A percentile compares a stretch with the other conserved stretches of the same genome.
Conservation (phyloP, 768 basidiomycete genomes). For the Russula griseocarnosa region DNA sequence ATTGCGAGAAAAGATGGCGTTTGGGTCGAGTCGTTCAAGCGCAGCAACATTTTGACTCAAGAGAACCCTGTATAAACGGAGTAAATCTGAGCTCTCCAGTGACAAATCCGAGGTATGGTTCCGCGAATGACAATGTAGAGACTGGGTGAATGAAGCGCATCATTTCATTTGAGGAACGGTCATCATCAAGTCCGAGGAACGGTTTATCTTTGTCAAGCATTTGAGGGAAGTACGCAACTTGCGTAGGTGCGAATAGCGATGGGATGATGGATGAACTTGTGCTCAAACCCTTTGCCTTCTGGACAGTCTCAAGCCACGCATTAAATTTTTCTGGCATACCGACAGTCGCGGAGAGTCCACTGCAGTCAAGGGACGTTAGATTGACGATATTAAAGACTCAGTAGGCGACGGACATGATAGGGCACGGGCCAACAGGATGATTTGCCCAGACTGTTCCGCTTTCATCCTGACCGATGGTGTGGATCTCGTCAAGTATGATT, state of each 20-base stretch:
- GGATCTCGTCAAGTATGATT: slow-evolving; percentile 67
- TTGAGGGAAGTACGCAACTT: slow-evolving; percentile 53
- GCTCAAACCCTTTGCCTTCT: slow-evolving; percentile 53
- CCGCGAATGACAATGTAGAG: slow-evolving; percentile 52
- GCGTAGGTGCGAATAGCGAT: slow-evolving; percentile 70
- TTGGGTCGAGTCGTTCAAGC: slow-evolving; percentile 41
- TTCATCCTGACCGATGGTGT: slow-evolving; percentile 66
- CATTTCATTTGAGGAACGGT: slow-evolving; percentile 38
- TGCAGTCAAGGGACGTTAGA: slow-evolving; percentile 30
- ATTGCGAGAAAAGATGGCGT: slow-evolving; percentile 42
- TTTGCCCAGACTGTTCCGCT: slow-evolving; percentile 72
- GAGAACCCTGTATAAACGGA: slow-evolving; percentile 50
- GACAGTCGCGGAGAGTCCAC: slow-evolving; percentile 69
- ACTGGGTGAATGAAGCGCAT: slow-evolving; percentile 62
- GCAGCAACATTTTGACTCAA: slow-evolving; percentile 27
- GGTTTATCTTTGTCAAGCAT: slow-evolving; percentile 28
- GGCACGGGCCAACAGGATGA: slow-evolving; percentile 68
- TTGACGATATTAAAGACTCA: neutral
- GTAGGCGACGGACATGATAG: slow-evolving; percentile 53
- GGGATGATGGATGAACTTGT: slow-evolving; percentile 58
- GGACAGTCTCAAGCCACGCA: slow-evolving; percentile 59
- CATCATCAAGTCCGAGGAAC: slow-evolving; percentile 40
- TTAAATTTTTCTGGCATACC: slow-evolving; percentile 64
- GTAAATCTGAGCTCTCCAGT: slow-evolving; percentile 56
- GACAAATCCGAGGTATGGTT: slow-evolving; percentile 58